Evolutionary conservation across 1,284 basidiomycete species (phyloP), one percentile per base, ranked within the genome.

Genomic region (Omphalotus olearius): DNA sequence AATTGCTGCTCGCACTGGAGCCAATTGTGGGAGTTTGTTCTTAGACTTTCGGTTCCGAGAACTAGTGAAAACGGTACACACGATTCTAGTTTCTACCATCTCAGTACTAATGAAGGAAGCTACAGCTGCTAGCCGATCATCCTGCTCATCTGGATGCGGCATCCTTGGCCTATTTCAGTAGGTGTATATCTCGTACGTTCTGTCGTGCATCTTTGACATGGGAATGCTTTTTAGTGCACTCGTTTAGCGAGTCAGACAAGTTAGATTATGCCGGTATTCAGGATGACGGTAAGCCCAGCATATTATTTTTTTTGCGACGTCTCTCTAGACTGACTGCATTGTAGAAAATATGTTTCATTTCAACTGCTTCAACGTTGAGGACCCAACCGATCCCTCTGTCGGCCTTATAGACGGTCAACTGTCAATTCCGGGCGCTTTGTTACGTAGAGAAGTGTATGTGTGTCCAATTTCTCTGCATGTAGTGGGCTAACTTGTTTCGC

Each of bases 201-300:
- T 33, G 43, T 35, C 30, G 13, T 33, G 13, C 30, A 36, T 10
- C 7, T 20, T 39, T 51, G 43, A 45, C 43, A 45, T 23, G 36
- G 23, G 23, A 40, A 39, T 26, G 38, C 13, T 44, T 6, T 39
- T 6, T 39, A 78, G 76, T 89, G 85, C 84, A 90, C 60, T 80
- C 85, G 2, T 91, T 91, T 60, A 85, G 84, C 57, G 88, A 92
- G 66, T 86, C 86, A n/a, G 88, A 92, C 62, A 92, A 92, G 65
- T 68, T 90, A 47, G 76, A 76, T 26, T 91, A 87, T 62, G 72
- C 66, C 54, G 89, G 89, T 16, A 73, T 80, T 49, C 66, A 69
- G 28, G 90, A 92, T 64, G 89, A 91, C 63, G 80, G 87, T 48
- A 35, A 11, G 50, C 50, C 16, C 28, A 26, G 26, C 30, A 25